These are phyloP conservation scores for Crucibulum laeve DNA, from an alignment of 768 basidiomycete species.

Conservation along the genomic window DNA sequence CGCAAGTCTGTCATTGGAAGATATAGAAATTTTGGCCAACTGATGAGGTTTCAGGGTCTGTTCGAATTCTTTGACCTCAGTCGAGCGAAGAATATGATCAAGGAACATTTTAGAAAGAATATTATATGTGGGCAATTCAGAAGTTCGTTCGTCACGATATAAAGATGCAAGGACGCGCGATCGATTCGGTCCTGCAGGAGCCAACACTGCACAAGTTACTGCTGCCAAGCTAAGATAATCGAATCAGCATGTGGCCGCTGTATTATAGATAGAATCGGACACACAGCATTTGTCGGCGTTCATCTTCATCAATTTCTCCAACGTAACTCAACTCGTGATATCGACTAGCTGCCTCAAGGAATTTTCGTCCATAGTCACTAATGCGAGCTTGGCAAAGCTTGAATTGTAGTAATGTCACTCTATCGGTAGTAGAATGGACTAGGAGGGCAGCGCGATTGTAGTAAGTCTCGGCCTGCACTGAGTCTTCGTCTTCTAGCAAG, in stretches of 20 bases:
- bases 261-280: constrained; percentile 20
- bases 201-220: constrained; percentile 93
- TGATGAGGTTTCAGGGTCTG: constrained; percentile 86
- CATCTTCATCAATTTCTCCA: constrained; percentile 89
- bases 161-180: constrained; percentile 90
- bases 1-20: constrained; percentile 76
- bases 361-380: constrained; percentile 87
- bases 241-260: not conserved
- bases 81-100: constrained; percentile 89
- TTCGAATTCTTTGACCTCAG: constrained; percentile 89
- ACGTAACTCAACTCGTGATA: constrained; percentile 96
- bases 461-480: constrained; percentile 96
- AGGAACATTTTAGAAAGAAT: constrained; percentile 98
- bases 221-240: constrained; percentile 63
- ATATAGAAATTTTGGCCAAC: constrained; percentile 85
- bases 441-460: constrained; percentile 94
- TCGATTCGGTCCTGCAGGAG: constrained; percentile 94
- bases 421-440: constrained; percentile 74
- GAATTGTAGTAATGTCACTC: constrained; percentile 76
- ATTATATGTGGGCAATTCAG: constrained; percentile 75
- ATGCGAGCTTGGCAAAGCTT: constrained; percentile 94
- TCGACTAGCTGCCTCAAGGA: constrained; percentile 88
- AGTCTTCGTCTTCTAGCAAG: constrained; percentile 93
- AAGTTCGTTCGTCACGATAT: constrained; percentile 88
- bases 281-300: constrained; percentile 87